Base-by-base conservation (phyloP, 2,329 filamentous ascomycete genomes). In the Colletotrichum orchidophilum region DNA sequence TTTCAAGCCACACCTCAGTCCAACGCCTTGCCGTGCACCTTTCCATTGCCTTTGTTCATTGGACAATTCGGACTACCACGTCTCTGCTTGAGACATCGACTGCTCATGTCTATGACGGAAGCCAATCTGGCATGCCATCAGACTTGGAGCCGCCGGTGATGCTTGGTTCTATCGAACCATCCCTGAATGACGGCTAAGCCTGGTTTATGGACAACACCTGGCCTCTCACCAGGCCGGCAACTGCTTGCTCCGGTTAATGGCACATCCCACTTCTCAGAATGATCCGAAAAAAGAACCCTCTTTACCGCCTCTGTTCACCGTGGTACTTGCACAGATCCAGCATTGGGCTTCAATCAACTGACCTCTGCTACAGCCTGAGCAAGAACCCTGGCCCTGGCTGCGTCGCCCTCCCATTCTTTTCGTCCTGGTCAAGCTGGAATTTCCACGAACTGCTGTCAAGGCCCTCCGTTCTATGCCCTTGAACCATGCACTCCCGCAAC, bases 221-320 rank as follows among this genome's bases (percentile, higher is more conserved):
- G 70, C 39, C 70, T 64, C 21, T n/a, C 3, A 66, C 55, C 31
- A 26, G 70, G 66, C 66, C 70, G 66, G 70, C 66, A 66, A 64
- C 60, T 26, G 49, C 70, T 46, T 70, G 60, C 61, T 53, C 60
- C 55, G 49, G 55, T 35, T 21, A 26, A 7, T 11, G 52, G 24
- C 46, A 54, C 27, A 26, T n/a, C 8, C 39, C 26, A 55, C 50
- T 31, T 27, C 26, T 5, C 39, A n/a, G 27, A 21, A 31, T 4
- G 11, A 62, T 59, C 62, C 35, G 15, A 35, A 33, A 33, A n/a
- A 42, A 24, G 12, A 5, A n/a, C 7, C 4, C 50, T 3, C 26
- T 13, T 55, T n/a, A n/a, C 60, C n/a, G 12, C 49, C 35, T 24
- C 12, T 62, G 27, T 18, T 31, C 33, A 15, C 46, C 42, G 11